Evolutionary conservation across 495 filamentous ascomycete species (phyloP).

Genomic region (Penicillium malachiteum): DNA sequence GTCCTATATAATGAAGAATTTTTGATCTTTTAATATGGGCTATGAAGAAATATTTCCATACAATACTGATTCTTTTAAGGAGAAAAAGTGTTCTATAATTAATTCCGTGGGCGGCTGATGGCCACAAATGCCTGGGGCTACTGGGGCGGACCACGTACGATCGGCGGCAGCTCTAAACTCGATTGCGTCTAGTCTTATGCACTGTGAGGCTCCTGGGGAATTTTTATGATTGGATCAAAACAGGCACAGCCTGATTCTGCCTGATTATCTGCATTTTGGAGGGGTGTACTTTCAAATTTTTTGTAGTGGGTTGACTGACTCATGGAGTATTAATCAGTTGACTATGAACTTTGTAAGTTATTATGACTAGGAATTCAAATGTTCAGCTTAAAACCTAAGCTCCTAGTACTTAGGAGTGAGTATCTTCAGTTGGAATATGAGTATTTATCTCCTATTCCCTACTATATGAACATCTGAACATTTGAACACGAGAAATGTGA

Average conservation of each 20-base stretch:
- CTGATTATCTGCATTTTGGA: too few species aligned
- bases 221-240: not conserved
- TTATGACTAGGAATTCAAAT: not conserved
- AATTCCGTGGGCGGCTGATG: not conserved
- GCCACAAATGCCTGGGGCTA: constrained; percentile 11
- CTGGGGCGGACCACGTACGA: constrained; percentile 1
- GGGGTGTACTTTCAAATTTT: too few species aligned
- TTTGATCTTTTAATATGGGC: too few species aligned
- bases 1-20: too few species aligned
- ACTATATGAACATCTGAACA: too few species aligned
- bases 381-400: too few species aligned
- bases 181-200: not conserved
- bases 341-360: not conserved
- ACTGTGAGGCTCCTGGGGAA: not conserved
- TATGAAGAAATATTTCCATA: not conserved
- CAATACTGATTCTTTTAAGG: not conserved
- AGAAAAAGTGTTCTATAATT: constrained; percentile 13
- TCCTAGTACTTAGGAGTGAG: too few species aligned
- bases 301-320: too few species aligned
- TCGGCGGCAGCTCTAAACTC: constrained; percentile 5
- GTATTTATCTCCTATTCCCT: too few species aligned
- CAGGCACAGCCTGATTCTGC: not conserved
- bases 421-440: too few species aligned
- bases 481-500: too few species aligned
- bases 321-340: not conserved